Conservation (phyloP, 192 early-diverging fungal species). For the Coemansia sp. region DNA sequence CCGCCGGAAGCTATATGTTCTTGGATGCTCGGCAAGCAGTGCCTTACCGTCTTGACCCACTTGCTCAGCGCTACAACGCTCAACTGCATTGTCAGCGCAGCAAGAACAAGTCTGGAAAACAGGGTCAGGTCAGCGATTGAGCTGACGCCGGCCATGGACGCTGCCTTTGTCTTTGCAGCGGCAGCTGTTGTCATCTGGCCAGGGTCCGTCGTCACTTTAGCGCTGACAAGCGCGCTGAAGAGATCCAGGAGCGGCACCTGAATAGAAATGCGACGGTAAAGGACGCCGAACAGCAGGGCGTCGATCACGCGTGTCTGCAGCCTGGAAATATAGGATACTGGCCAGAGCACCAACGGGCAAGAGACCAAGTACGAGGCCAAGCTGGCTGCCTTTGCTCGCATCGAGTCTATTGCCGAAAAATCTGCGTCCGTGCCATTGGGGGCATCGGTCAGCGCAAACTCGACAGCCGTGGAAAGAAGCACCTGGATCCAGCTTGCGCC, state of each 20-base stretch:
- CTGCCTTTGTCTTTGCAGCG: not conserved
- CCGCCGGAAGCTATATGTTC: conserved; percentile 7
- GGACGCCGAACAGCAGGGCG: conserved; percentile 34
- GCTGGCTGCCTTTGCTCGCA: conserved; percentile 21
- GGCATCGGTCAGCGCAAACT: conserved; percentile 37
- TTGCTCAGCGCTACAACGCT: conserved; percentile 27
- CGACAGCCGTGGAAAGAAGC: conserved; percentile 9
- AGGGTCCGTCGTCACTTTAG: not conserved
- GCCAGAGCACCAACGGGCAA: conserved; percentile 22
- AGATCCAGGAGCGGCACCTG: conserved; percentile 41
- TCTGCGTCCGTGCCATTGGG: not conserved
- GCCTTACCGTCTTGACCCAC: conserved; percentile 26
- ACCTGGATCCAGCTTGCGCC: conserved; percentile 31
- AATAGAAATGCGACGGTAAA: conserved; percentile 20
- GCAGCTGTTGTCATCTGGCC: not conserved
- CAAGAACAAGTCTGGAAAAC: conserved; percentile 33
- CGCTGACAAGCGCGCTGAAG: conserved; percentile 15
- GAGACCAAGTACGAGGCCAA: conserved; percentile 21
- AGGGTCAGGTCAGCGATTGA: conserved; percentile 7
- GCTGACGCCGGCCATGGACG: conserved; percentile 10
- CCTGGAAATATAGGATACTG: conserved; percentile 8
- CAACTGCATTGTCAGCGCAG: conserved; percentile 39
- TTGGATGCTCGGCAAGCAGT: conserved; percentile 26
- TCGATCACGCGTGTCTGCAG: conserved; percentile 27
- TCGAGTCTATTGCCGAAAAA: conserved; percentile 10